Evolutionary conservation across 768 basidiomycete species (phyloP).

Genomic region (Calocybe indica): DNA sequence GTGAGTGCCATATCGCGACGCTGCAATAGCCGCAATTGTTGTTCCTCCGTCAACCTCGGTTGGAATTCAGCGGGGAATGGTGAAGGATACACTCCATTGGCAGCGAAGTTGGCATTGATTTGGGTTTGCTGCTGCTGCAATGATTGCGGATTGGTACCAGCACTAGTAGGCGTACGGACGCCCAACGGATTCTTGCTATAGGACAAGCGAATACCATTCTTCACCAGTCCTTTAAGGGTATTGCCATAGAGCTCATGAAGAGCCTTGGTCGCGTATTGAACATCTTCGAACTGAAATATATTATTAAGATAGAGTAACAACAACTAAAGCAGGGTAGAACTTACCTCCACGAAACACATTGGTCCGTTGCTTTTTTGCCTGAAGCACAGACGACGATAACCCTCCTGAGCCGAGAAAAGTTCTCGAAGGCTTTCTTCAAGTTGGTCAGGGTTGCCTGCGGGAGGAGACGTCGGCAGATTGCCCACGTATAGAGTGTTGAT

Average conservation of each 20-base stretch:
- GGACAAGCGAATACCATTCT: constrained; percentile 93
- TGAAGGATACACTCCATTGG: constrained; percentile 7
- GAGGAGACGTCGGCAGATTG: constrained; percentile 80
- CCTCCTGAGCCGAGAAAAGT: constrained; percentile 72
- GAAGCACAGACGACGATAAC: constrained; percentile 91
- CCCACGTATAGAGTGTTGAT: constrained; percentile 99
- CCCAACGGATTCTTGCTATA: constrained; percentile 99
- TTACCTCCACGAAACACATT: constrained; percentile 98
- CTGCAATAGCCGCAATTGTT: constrained; percentile 10
- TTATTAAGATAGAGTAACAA: constrained; percentile 5
- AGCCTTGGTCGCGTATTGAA: constrained; percentile 77
- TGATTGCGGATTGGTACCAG: constrained; percentile 30
- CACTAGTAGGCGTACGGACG: constrained; percentile 73
- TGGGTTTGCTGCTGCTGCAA: constrained; percentile 39
- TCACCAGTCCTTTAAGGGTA: constrained; percentile 86
- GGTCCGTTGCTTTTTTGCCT: constrained; percentile 96
- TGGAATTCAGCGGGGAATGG: constrained; percentile 10
- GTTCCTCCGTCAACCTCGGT: constrained; percentile 14
- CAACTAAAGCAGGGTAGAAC: constrained; percentile 6
- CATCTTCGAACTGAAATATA: constrained; percentile 77
- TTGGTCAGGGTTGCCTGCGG: constrained; percentile 68
- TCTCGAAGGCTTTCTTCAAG: constrained; percentile 85
- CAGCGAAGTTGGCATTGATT: constrained; percentile 13
- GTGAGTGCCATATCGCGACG: constrained; percentile 14
- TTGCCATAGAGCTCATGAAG: constrained; percentile 87